These are phyloP conservation scores for Cystobasidium onofrii DNA, from an alignment of 768 basidiomycete species.

Conservation along the genomic window DNA sequence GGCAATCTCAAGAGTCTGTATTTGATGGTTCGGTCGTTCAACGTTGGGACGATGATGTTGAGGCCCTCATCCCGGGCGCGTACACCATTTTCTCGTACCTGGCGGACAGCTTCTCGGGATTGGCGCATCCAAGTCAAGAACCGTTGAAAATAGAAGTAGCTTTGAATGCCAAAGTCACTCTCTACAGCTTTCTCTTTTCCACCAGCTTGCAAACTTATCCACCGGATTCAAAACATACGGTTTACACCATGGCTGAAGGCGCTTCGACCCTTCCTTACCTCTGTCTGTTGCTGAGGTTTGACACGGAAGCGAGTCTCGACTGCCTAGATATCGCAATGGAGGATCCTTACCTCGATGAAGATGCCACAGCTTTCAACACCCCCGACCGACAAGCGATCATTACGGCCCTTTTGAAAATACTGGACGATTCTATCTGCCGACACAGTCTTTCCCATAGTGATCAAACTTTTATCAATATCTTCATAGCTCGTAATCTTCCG, in stretches of 20 bases:
- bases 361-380: constrained; percentile 41
- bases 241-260: constrained; percentile 60
- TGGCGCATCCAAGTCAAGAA: constrained; percentile 77
- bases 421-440: neutral
- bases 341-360: constrained; percentile 78
- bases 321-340: constrained; percentile 91
- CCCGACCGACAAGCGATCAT: neutral
- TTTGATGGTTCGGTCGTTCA: no score
- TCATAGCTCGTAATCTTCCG: constrained; percentile 89
- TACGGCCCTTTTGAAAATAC: constrained; percentile 52
- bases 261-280: constrained; percentile 82
- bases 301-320: constrained; percentile 88
- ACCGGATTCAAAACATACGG: constrained; percentile 63
- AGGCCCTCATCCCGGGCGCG: constrained; percentile 58
- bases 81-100: constrained; percentile 90
- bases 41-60: neutral
- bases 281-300: constrained; percentile 71
- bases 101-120: constrained; percentile 66
- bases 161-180: constrained; percentile 58
- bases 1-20: constrained; percentile 29
- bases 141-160: constrained; percentile 61
- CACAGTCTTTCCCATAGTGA: constrained; percentile 55
- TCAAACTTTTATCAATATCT: constrained; percentile 81
- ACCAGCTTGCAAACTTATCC: constrained; percentile 76
- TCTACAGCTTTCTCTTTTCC: constrained; percentile 77